These are phyloP conservation scores for Parietaria judaica DNA, from an alignment of 306 rosid species.

Conservation along the genomic window DNA sequence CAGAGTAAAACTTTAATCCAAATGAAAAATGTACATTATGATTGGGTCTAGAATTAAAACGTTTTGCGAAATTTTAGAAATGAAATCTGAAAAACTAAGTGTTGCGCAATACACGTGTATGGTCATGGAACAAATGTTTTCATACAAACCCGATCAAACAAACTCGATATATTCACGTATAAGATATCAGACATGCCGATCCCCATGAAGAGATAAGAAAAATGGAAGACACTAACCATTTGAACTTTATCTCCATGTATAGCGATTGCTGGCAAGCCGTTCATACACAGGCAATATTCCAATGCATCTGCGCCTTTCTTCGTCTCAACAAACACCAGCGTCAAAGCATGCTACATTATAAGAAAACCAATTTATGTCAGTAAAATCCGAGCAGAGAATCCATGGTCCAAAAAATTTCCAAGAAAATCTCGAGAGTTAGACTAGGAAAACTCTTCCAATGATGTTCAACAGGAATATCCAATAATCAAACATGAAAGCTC, in stretches of 20 bases:
- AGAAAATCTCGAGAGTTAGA: no score
- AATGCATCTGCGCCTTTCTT: slow-evolving; percentile 29
- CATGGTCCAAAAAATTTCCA: no score
- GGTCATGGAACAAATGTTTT: background rate
- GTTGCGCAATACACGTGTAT: background rate
- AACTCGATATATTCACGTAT: background rate
- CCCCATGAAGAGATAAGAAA: background rate
- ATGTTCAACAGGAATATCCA: no score
- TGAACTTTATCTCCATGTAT: slow-evolving; percentile 40
- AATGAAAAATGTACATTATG: no score
- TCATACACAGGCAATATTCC: slow-evolving; percentile 20
- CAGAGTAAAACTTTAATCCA: no score
- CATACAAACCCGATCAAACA: background rate
- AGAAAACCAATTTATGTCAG: no score
- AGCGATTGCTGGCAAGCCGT: slow-evolving; percentile 25
- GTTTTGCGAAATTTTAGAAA: no score
- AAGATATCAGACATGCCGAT: background rate
- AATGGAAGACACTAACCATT: slow-evolving; percentile 12
- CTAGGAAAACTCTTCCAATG: no score
- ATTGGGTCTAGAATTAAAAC: no score
- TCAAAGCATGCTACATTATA: slow-evolving; percentile 20
- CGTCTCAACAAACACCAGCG: slow-evolving; percentile 37
- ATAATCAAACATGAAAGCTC: background rate
- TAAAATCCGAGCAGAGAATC: background rate
- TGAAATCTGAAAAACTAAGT: background rate